Evolutionary conservation across 202 grass and related monocot genomes (phyloP), one percentile per base, ranked within the genome.

Genomic region (Cymbopogon flexuosus): DNA sequence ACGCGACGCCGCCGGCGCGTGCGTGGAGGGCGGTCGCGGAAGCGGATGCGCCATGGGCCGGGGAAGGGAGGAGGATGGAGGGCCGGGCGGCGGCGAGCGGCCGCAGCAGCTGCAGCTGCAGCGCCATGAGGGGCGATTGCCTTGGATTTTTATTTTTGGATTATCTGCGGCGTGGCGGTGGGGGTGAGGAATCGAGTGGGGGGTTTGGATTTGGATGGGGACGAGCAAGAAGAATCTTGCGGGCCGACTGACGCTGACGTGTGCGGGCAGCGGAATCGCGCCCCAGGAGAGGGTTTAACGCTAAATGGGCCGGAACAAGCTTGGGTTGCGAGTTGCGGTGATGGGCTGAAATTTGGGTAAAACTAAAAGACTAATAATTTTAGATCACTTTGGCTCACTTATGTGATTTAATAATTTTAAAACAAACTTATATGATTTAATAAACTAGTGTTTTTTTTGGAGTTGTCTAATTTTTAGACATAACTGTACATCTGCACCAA

Each of bases 1-100:
- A 94, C 40, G 85, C 88, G 73, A 83, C 86, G 77, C 65, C 77
- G 59, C 75, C 42, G 64, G 43, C 11, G 68, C 57, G 68, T 62
- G 59, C 61, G 76, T 62, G 54, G 18, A 46, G n/a, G 83, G 76
- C 10, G 7, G 69, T 33, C 3, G 37, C 63, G 4, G 31, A 24
- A 3, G 37, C 63, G 43, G 45, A 24, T 35, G 63, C 77, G 33
- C 45, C 63, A 3, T 49, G 33, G 4, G 62, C 11, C 19, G 56
- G 69, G 21, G 78, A 69, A 76, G 29, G 76, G 15, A 16, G 31
- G 37, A 22, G 22, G 10, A 33, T 31, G 47, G 83, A 57, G 57
- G 72, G 42, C n/a, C 24, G 40, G 12, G 29, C 23, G 62, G 23
- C 84, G 15, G 68, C 75, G 52, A 73, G 65, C 76, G 51, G 43